Evolutionary conservation across 345 rosid species (phyloP).

Genomic region (Euphorbia lathyris): DNA sequence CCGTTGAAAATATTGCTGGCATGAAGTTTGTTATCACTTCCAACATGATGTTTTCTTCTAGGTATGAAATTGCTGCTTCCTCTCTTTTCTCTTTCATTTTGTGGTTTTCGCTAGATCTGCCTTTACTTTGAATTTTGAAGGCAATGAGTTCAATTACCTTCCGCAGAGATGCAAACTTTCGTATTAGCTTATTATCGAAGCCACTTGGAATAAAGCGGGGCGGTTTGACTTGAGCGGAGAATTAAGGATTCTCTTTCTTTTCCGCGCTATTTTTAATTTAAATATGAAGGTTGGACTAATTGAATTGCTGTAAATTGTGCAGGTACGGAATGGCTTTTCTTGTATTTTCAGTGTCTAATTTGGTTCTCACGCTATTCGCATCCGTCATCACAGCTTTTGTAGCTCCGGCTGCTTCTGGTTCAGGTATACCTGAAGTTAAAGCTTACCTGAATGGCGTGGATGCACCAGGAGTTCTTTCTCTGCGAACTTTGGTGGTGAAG

Average conservation of each 20-base stretch:
- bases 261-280: no score
- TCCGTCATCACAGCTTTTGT: constrained; percentile 59
- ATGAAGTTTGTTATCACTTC: constrained; percentile 82
- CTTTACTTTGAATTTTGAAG: background rate
- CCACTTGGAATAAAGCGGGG: background rate
- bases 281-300: background rate
- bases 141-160: background rate
- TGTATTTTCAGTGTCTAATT: constrained; percentile 60
- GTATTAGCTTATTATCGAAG: background rate
- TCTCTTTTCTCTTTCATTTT: background rate
- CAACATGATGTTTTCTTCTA: constrained; percentile 65
- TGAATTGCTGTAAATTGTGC: constrained; percentile 6
- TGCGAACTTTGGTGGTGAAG: constrained; percentile 70
- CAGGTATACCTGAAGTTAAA: constrained; percentile 95
- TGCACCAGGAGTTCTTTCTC: constrained; percentile 73
- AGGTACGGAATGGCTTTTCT: constrained; percentile 72
- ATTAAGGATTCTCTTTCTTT: background rate
- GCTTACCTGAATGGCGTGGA: constrained; percentile 96
- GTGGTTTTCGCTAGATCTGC: background rate
- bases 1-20: constrained; percentile 89
- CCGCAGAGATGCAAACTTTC: background rate
- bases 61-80: constrained; percentile 27
- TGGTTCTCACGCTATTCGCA: constrained; percentile 66
- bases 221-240: background rate
- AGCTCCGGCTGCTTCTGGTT: constrained; percentile 89